A percentile compares a stretch with the other conserved stretches of the same genome.
phyloP scores from a whole-genome alignment of 495 filamentous ascomycete species.

The Staphylotrichum tortipilum region DNA sequence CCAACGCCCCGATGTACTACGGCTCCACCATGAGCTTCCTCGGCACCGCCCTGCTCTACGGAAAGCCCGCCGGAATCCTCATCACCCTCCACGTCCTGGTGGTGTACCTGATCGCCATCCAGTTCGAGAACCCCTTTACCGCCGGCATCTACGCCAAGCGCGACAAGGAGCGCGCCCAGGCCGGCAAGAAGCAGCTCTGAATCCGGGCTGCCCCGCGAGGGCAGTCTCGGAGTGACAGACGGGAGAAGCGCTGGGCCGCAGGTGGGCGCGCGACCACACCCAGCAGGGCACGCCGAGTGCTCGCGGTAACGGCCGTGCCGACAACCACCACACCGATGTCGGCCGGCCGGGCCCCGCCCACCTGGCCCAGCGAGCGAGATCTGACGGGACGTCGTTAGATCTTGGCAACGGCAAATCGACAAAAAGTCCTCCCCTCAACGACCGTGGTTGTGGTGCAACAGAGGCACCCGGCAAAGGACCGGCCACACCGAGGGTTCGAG shows the following conservation, averaged over 20 bases:
- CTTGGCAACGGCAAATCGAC: slow-evolving; percentile 9
- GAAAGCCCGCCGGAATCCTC: slow-evolving; percentile 78
- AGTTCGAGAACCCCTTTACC: slow-evolving; percentile 97
- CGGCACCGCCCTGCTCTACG: slow-evolving; percentile 78
- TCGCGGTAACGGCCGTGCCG: background rate
- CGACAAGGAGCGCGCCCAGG: slow-evolving; percentile 43
- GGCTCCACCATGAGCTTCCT: slow-evolving; percentile 88
- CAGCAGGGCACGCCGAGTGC: slow-evolving; percentile 6
- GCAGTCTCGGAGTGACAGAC: background rate
- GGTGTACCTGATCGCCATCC: slow-evolving; percentile 73
- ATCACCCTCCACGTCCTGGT: slow-evolving; percentile 67
- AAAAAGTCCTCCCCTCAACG: slow-evolving; percentile 19
- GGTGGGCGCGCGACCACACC: background rate
- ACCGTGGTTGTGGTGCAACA: slow-evolving; percentile 17
- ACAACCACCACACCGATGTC: background rate
- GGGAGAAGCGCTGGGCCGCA: slow-evolving; percentile 14
- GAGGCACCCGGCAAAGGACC: slow-evolving; percentile 15
- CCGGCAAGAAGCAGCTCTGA: slow-evolving; percentile 41
- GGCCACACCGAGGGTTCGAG: slow-evolving; percentile 7
- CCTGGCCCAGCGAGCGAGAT: slow-evolving; percentile 5
- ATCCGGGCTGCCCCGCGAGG: background rate
- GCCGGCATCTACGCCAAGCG: slow-evolving; percentile 89
- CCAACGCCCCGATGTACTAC: slow-evolving; percentile 91
- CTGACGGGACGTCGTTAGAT: slow-evolving; percentile 2
- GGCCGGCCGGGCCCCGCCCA: background rate